Evolutionary conservation across 2,329 filamentous ascomycete genomes (phyloP), one percentile per base, ranked within the genome.

Genomic region (Talaromyces sp.): DNA sequence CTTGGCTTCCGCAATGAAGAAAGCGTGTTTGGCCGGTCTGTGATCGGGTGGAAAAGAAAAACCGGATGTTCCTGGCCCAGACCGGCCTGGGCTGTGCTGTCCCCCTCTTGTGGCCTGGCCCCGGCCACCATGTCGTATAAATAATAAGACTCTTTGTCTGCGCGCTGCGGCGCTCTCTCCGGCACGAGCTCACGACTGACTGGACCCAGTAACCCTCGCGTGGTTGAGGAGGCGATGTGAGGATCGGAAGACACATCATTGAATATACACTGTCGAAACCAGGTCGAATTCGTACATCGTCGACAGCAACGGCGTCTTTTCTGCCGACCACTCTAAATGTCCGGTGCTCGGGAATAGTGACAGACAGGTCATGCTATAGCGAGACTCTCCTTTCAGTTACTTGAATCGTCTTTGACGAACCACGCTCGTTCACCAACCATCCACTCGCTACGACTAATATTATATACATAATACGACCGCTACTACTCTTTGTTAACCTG

Each of bases 61-160:
- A 29, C 48, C 48, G 48, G 48, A 52, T 52, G 48, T 52, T 11
- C 48, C 48, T 52, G 48, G 48, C 48, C 48, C 17, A 52, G 48
- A 52, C 48, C 48, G 48, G 24, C 14, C 48, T 26, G 24, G 19
- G 43, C 43, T 50, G 43, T 26, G 24, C 43, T 6, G 17, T 52
- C n/a, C 48, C 48, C 48, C 48, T 52, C 48, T 52, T 29, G 17
- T n/a, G 48, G 43, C 8, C 27, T 52, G 48, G 24, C 24, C 24
- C 48, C 11, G 24, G 48, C 21, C 24, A 29, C 48, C 48, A 52
- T 27, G 48, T 94, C 90, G 79, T 97, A 97, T 26, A 91, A 92
- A 76, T 93, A 97, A 27, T 3, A 51, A 24, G 24, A 27, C 14
- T 21, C 48, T 52, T 26, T 52, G 48, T 52, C 48, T 52, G 48